Evolutionary conservation across 2,329 filamentous ascomycete genomes (phyloP), one percentile per base, ranked within the genome.

Genomic region (Stylonectria norvegica): DNA sequence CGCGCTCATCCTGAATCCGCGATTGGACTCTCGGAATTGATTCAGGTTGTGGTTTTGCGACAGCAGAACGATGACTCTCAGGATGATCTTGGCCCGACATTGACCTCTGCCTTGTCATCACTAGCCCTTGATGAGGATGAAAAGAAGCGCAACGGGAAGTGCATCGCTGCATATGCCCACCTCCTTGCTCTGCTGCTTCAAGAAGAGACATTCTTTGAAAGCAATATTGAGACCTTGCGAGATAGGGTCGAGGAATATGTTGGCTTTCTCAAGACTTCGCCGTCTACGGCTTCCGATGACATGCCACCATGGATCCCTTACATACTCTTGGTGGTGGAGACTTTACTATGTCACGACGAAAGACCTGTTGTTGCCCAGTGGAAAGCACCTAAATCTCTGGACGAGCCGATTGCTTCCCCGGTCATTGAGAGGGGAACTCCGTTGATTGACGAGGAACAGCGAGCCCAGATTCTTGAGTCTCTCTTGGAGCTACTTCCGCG

Each of bases 291-390:
- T 4, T 70, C 76, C 0, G 87, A 95, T 34, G 86, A 93, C 43
- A 72, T 89, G n/a, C 86, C 89, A 4, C 86, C 89, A 2, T 98
- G 91, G 89, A 85, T 97, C 49, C 86, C 89, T 10, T 90, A 93
- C 57, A 81, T 97, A 20, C 72, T 98, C 22, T 75, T 97, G 12
- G 86, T 98, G 35, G 75, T 97, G 34, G 93, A 99, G 70, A 86
- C 86, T 38, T 72, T 97, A 20, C 72, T 98, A n/a, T 85, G 86
- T 11, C 86, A 95, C 54, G 93, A 97, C 62, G 84, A 88, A 55
- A 83, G 91, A 49, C 89, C 90, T 3, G 71, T 77, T 4, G 78
- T 86, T 43, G 83, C 86, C 18, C 73, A 77, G 47, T 95, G 88
- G 87, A 83, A 69, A 36, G 42, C 67, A 5, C 79, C 80, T 2